Evolutionary conservation across 2,329 filamentous ascomycete species (phyloP), one percentile per base, ranked within the genome.

Genomic region (Sporothrix variecibatus): DNA sequence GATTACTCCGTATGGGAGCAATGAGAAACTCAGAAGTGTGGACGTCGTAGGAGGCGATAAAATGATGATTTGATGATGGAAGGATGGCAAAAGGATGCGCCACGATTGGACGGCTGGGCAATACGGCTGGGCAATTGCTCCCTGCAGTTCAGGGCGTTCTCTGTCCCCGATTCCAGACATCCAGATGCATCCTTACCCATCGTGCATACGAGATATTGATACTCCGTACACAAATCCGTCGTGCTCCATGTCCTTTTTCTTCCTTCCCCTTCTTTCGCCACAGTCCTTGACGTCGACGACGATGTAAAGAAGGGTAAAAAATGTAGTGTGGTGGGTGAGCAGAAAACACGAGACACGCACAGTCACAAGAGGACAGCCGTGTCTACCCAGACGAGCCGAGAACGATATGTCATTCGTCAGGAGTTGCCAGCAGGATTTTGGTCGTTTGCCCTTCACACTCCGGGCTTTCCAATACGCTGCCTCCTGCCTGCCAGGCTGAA

Each of bases 81-180:
- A 28, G 56, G 11, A 58, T 4, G 58, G 20, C 12, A 34, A 64
- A 64, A 43, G 60, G 6, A 64, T 64, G 60, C 34, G 34, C 31
- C 34, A n/a, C 60, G 60, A 64, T 64, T 64, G 60, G 60, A 43
- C 60, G 31, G 56, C 56, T 53, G 51, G 51, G n/a, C n/a, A 34
- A 34, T 34, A 34, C 34, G 7, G 34, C 7, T n/a, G n/a, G n/a
- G n/a, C n/a, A n/a, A n/a, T n/a, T n/a, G n/a, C n/a, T n/a, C n/a
- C n/a, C 34, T 7, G 7, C 3, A 34, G 34, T 34, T 7, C 34
- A 34, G 34, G 34, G 34, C 51, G 7, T 26, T 11, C 9, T 26
- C 8, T 12, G 26, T n/a, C 15, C 56, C 26, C 56, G 56, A 23
- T 64, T 40, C 60, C 31, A 38, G 58, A 62, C 31, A 20, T 31